Evolutionary conservation across 2,329 filamentous ascomycete genomes (phyloP).

Genomic region (Phialocephala sp.): DNA sequence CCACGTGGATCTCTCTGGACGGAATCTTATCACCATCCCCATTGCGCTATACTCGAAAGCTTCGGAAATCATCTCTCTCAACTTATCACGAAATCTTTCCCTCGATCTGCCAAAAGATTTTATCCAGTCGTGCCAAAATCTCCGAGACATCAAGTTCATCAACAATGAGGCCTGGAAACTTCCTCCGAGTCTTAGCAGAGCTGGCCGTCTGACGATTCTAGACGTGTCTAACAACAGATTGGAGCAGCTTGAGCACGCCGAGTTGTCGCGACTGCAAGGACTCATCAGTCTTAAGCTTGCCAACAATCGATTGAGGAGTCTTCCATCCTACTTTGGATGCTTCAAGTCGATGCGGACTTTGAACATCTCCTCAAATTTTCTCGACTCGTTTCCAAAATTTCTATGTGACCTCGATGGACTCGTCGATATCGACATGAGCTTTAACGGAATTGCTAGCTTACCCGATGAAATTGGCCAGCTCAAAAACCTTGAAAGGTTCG

Average conservation of each 20-base stretch:
- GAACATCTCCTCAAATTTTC: conserved; percentile 92
- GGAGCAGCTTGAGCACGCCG: conserved; percentile 84
- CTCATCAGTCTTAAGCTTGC: conserved; percentile 90
- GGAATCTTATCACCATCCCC: conserved; percentile 92
- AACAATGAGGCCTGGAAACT: conserved; percentile 91
- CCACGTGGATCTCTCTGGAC: conserved; percentile 88
- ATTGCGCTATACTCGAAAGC: conserved; percentile 93
- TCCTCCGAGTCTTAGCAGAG: conserved; percentile 82
- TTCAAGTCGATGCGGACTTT: conserved; percentile 82
- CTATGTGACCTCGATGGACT: conserved; percentile 82
- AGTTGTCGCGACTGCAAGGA: conserved; percentile 75
- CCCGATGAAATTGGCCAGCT: conserved; percentile 81
- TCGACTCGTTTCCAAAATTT: conserved; percentile 84
- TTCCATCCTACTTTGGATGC: conserved; percentile 82
- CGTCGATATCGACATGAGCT: conserved; percentile 94
- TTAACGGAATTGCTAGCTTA: conserved; percentile 84
- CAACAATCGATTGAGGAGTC: conserved; percentile 83
- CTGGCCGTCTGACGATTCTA: conserved; percentile 81
- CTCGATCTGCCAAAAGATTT: conserved; percentile 95
- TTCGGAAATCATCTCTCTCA: conserved; percentile 90
- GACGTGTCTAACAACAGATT: conserved; percentile 95
- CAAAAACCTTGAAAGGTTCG: conserved; percentile 81
- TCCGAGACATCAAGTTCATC: conserved; percentile 94
- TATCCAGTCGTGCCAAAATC: conserved; percentile 87
- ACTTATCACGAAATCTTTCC: conserved; percentile 89